A percentile compares a stretch with the other conserved stretches of the same genome.
These are phyloP conservation scores for Penicillium sp. DNA, from an alignment of 2,329 filamentous ascomycete genomes.

Conservation along the genomic window DNA sequence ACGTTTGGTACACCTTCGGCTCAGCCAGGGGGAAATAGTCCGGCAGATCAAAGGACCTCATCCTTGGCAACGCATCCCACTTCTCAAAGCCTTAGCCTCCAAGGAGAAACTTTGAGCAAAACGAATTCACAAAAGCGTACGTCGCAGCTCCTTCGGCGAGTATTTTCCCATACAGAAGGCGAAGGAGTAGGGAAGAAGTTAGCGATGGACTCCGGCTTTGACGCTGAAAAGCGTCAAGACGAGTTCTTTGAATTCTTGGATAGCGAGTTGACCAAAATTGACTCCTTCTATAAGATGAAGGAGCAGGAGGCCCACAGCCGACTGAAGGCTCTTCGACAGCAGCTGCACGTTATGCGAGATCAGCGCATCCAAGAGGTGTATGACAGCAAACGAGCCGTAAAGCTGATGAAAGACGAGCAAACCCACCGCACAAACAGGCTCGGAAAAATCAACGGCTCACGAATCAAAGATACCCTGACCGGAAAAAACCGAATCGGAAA, in stretches of 20 bases:
- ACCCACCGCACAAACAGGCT: conserved; percentile 25
- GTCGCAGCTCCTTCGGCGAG: conserved; percentile 39
- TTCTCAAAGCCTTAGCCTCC: conserved; percentile 15
- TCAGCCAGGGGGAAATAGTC: not conserved
- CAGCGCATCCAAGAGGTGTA: conserved; percentile 72
- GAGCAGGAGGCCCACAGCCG: conserved; percentile 80
- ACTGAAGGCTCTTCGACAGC: conserved; percentile 70
- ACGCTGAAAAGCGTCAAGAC: conserved; percentile 71
- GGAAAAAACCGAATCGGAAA: conserved; percentile 55
- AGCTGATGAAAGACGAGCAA: conserved; percentile 23
- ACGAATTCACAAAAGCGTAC: conserved; percentile 26
- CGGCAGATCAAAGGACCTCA: conserved; percentile 9
- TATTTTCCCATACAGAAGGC: conserved; percentile 39
- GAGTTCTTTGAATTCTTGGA: conserved; percentile 89
- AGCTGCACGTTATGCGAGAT: conserved; percentile 91
- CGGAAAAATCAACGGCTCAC: conserved; percentile 24
- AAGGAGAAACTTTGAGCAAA: conserved; percentile 23
- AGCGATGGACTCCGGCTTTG: conserved; percentile 58
- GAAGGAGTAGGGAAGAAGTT: conserved; percentile 49
- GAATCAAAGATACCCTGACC: conserved; percentile 44
- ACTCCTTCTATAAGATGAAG: conserved; percentile 83
- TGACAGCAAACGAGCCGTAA: conserved; percentile 39
- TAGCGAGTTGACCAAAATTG: conserved; percentile 83
- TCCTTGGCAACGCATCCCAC: not conserved
- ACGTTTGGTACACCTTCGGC: conserved; percentile 10